Evolutionary conservation across 2,329 filamentous ascomycete species (phyloP).

Genomic region (Paraphaeosphaeria minitans): DNA sequence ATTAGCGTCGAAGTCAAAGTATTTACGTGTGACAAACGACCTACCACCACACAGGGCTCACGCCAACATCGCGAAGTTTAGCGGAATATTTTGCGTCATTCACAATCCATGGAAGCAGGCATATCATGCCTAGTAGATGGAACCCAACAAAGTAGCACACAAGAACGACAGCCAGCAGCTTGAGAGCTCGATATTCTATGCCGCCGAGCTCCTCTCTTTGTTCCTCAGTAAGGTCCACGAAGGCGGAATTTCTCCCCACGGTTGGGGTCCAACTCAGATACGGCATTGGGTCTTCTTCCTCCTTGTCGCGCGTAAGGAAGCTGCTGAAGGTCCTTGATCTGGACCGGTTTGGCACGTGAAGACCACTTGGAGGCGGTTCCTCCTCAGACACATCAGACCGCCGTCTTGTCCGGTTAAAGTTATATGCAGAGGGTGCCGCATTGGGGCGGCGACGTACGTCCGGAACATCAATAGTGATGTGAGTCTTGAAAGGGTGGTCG

Average conservation of each 20-base stretch:
- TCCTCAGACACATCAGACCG: constrained; percentile 13
- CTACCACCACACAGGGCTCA: constrained; percentile 79
- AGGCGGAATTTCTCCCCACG: constrained; percentile 89
- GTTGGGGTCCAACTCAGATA: constrained; percentile 96
- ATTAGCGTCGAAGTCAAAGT: constrained; percentile 9
- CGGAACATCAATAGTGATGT: constrained; percentile 72
- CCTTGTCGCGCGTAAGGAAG: constrained; percentile 62
- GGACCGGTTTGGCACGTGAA: constrained; percentile 33
- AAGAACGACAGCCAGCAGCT: constrained; percentile 80
- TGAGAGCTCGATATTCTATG: constrained; percentile 92
- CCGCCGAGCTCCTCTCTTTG: constrained; percentile 94
- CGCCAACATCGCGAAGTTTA: constrained; percentile 65
- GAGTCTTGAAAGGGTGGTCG: constrained; percentile 52
- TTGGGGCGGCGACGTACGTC: constrained; percentile 45
- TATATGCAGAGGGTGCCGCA: constrained; percentile 40
- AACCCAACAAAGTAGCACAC: constrained; percentile 82
- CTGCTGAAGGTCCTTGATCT: constrained; percentile 62
- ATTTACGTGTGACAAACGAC: constrained; percentile 13
- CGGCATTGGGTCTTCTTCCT: constrained; percentile 66
- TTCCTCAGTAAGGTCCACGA: constrained; percentile 83
- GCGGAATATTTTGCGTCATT: constrained; percentile 62
- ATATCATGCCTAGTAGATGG: constrained; percentile 74
- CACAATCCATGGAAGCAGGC: constrained; percentile 80
- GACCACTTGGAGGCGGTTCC: constrained; percentile 19
- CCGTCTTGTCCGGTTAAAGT: constrained; percentile 12